phyloP scores from a whole-genome alignment of 1,284 basidiomycete species.

The Macrocystidia cucumis region DNA sequence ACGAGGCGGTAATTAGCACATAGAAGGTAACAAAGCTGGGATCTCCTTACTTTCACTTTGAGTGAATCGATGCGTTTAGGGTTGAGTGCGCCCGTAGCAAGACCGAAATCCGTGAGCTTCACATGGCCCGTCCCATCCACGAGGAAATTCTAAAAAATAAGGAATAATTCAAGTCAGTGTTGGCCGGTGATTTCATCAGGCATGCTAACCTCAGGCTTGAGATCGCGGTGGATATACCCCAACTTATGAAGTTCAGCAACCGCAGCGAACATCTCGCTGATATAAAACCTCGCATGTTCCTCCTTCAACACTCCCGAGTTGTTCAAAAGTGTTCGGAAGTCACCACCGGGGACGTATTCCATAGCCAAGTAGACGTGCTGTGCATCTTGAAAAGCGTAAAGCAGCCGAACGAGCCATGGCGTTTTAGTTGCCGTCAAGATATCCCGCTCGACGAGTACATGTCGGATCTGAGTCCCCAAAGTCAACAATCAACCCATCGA shows the following conservation, averaged over 20 bases:
- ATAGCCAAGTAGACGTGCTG: constrained; percentile 91
- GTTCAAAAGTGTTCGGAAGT: constrained; percentile 92
- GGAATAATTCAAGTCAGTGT: background rate
- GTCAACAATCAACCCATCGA: constrained; percentile 38
- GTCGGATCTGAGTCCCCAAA: constrained; percentile 56
- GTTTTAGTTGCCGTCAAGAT: constrained; percentile 94
- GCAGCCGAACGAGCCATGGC: constrained; percentile 86
- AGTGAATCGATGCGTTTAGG: constrained; percentile 94
- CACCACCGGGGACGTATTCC: constrained; percentile 97
- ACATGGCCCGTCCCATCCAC: constrained; percentile 95
- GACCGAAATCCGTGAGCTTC: constrained; percentile 97
- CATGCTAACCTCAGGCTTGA: constrained; percentile 86
- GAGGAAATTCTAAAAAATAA: constrained; percentile 79
- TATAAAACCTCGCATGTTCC: constrained; percentile 92
- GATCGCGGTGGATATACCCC: constrained; percentile 95
- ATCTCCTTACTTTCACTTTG: constrained; percentile 72
- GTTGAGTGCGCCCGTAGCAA: constrained; percentile 95
- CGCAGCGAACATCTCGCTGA: constrained; percentile 91
- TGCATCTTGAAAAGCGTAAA: constrained; percentile 93
- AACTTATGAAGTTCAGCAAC: constrained; percentile 91
- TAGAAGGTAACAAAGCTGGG: background rate
- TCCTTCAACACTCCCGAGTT: constrained; percentile 96
- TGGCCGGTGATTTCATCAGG: constrained; percentile 3
- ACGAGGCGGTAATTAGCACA: constrained; percentile 3
- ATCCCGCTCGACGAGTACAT: constrained; percentile 94